Evolutionary conservation across 2,329 filamentous ascomycete species (phyloP), one percentile per base, ranked within the genome.

Genomic region (Trichoderma guizhouense): DNA sequence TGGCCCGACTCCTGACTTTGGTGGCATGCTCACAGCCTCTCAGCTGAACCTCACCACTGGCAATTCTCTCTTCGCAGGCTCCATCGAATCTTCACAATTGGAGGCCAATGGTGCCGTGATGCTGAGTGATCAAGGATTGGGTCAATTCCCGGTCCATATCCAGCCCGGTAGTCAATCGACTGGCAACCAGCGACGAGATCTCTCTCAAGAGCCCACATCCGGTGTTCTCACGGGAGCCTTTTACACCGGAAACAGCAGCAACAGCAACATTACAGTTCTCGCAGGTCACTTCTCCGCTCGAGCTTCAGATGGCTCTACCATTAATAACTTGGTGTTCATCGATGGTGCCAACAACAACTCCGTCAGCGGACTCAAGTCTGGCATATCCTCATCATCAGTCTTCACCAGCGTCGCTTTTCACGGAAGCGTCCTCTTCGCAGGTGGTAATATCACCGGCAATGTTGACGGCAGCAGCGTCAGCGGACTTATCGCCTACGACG

Each of bases 201-300:
- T 81, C 2, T 71, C 82, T 7, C 75, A 80, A 9, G 80, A 81
- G 61, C 81, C 82, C n/a, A 81, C 88, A 9, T 86, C 87, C 3
- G 94, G 93, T 34, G 90, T 97, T n/a, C 86, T 91, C 26, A 89
- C 92, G 8, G 96, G 94, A 34, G 83, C 90, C 2, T 97, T 97
- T 78, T 94, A 97, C 80, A 88, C 87, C 51, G 85, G 87, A 18
- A 88, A 89, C 74, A 85, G 84, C 72, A 87, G 89, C 74, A 98
- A 98, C 80, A 86, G 89, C 74, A 98, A 98, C 80, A 86, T 97
- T 71, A 98, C 96, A 0, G 88, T 98, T 51, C 86, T 98, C 32
- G 96, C 91, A 63, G 96, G 96, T 1, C 93, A 94, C 77, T 99
- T 99, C 79, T 88, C 88, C 8, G 91, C 93, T 1, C 89, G 85